These are phyloP conservation scores for Fusarium sp. DNA, from an alignment of 2,329 filamentous ascomycete species.

Conservation along the genomic window DNA sequence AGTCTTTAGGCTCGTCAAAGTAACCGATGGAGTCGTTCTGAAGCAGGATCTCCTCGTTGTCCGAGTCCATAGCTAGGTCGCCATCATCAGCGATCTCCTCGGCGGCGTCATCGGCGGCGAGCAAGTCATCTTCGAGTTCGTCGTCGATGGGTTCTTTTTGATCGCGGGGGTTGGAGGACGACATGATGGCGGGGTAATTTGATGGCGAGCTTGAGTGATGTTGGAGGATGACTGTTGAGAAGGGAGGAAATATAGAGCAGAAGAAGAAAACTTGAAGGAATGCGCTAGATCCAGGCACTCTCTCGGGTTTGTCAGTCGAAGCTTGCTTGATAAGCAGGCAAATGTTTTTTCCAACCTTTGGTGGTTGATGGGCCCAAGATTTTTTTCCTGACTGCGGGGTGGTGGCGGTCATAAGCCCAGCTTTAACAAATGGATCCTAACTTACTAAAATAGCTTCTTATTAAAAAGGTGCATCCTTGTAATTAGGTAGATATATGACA, in stretches of 20 bases:
- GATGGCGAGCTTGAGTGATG: neutral
- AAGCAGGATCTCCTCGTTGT: conserved; percentile 79
- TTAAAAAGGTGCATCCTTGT: neutral
- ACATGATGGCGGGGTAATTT: conserved; percentile 48
- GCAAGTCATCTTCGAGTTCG: conserved; percentile 54
- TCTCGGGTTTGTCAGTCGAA: conserved; percentile 33
- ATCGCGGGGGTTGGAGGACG: conserved; percentile 45
- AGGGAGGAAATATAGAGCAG: neutral
- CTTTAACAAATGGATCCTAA: conserved; percentile 10
- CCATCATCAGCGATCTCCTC: conserved; percentile 77
- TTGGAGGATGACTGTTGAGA: neutral
- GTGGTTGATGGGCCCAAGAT: conserved; percentile 36
- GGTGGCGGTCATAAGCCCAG: conserved; percentile 35
- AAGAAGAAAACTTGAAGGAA: too few relatives aligned
- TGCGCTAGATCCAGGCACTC: neutral
- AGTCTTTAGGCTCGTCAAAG: conserved; percentile 91
- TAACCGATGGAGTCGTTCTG: conserved; percentile 94
- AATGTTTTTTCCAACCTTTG: conserved; percentile 33
- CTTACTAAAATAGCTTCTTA: neutral
- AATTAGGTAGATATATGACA: neutral
- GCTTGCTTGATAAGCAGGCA: conserved; percentile 47
- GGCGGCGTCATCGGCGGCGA: conserved; percentile 72
- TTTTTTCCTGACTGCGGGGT: conserved; percentile 46
- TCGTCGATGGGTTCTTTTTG: conserved; percentile 42
- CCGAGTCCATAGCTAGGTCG: conserved; percentile 84